Evolutionary conservation across 164 flowering plant genomes (phyloP), one percentile per base, ranked within the genome.

Genomic region (Cinnamomum micranthum): DNA sequence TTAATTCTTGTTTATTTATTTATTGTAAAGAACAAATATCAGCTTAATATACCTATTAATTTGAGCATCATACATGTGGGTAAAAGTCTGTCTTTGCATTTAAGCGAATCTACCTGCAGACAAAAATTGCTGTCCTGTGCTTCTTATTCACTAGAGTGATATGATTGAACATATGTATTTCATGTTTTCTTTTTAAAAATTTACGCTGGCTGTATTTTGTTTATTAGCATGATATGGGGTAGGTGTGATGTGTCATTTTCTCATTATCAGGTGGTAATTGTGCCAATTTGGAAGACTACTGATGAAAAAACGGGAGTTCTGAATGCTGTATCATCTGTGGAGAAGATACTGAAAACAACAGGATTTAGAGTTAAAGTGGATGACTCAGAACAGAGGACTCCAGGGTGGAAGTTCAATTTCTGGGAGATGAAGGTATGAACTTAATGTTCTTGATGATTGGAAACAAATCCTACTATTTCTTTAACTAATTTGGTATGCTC

Each of bases 331-430:
- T 78, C 81, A 58, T 86, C 91, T 65, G 86, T 91, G 14, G 85
- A 82, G 75, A 85, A 87, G 78, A 67, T 69, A 72, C 69, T 94
- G 75, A 89, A 81, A 68, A 47, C 82, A 60, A 89, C 97, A 19
- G 95, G 97, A 66, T 76, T 93, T 68, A 93, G 77, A 83, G 92
- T 92, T 72, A 89, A 92, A 88, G 72, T 90, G 69, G 99, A 95
- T 80, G 94, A 87, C 78, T 84, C 94, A 51, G 97, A 95, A 63
- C 98, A 92, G 82, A 89, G 86, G 84, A 93, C 97, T 15, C 97
- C 97, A 0, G 98, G 99, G 59, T 95, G 99, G 99, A 95, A 95
- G 81, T 95, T 88, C 85, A 93, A 93, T 79, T 93, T 92, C 82
- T 95, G 99, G 99, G 99, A 95, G 82, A 93, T 95, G 98, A 93